These are phyloP conservation scores for Fraxinus latifolia DNA, from an alignment of 305 asterid species.

Conservation along the genomic window DNA sequence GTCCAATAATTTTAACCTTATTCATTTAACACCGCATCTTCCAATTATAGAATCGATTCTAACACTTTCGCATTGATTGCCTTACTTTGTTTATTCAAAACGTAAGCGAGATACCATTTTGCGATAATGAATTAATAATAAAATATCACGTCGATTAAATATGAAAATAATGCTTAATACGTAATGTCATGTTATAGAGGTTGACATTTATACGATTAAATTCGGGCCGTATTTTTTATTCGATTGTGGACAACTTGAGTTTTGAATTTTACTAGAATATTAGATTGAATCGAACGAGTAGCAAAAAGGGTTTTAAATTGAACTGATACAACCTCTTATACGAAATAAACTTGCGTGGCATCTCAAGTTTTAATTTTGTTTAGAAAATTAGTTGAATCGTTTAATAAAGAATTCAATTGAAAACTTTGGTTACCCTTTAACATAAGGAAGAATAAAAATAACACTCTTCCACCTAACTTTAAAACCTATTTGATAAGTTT, in stretches of 20 bases:
- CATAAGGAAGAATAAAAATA: not conserved
- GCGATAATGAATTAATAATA: not conserved
- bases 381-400: not conserved
- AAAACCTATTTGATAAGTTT: too few relatives aligned
- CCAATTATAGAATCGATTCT: not conserved
- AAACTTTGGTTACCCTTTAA: not conserved
- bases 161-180: not conserved
- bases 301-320: not conserved
- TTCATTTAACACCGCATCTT: conserved; percentile 2
- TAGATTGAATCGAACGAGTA: not conserved
- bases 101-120: not conserved
- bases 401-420: not conserved
- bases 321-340: not conserved
- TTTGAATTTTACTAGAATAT: too few relatives aligned
- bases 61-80: not conserved
- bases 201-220: too few relatives aligned
- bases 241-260: not conserved
- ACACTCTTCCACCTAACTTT: not conserved
- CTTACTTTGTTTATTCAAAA: not conserved
- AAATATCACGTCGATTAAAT: not conserved
- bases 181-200: not conserved
- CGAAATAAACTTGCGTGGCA: not conserved
- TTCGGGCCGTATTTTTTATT: not conserved
- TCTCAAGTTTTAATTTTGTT: not conserved
- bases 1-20: conserved; percentile 2